Base-by-base conservation (phyloP, 352 stramenopile species). In the Globisporangium polare region DNA sequence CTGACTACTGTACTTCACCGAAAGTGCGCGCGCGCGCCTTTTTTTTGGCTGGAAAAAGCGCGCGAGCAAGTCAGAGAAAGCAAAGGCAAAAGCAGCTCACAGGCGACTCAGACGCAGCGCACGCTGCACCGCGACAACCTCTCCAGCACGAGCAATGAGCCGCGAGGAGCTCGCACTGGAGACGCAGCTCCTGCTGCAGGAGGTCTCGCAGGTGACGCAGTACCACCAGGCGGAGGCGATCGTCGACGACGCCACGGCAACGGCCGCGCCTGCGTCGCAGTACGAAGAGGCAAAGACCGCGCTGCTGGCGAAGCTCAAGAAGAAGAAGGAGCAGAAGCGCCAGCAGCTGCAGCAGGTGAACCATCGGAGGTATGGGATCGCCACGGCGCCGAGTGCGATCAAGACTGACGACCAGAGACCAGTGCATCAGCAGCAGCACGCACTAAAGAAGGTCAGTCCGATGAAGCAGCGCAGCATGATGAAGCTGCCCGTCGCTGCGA, bases 131-230 rank as follows among this genome's bases (percentile, higher is more conserved):
- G 41, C 5, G 18, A 46, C 17, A 46, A 46, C 15, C 18, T n/a
- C 41, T 46, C 18, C 18, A 46, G 18, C 24, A 8, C 68, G 9
- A 39, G 12, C 29, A 13, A 78, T 76, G 68, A 81, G 71, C 59
- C 55, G 63, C 53, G 77, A 86, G 60, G 73, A 85, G 68, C 37
- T 92, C 59, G 83, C 83, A 58, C 73, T 92, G 41, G 67, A 92
- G 74, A 90, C 83, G 65, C 80, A 92, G 69, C 67, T 90, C 8
- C 68, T 92, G 75, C 72, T 92, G 72, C 80, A 92, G 66, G 75
- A 90, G 69, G 80, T 77, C 51, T 78, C 82, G 61, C 80, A 89
- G 56, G 69, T 78, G 37, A 79, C 69, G 57, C 72, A 77, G 42
- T 67, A 75, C 37, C 60, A 64, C 52, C 50, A 67, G 22, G 66